Percentiles rank a stretch among this genome's conserved stretches.
phyloP scores from a whole-genome alignment of 805 yeast genomes.

The Zygosaccharomyces bailii region DNA sequence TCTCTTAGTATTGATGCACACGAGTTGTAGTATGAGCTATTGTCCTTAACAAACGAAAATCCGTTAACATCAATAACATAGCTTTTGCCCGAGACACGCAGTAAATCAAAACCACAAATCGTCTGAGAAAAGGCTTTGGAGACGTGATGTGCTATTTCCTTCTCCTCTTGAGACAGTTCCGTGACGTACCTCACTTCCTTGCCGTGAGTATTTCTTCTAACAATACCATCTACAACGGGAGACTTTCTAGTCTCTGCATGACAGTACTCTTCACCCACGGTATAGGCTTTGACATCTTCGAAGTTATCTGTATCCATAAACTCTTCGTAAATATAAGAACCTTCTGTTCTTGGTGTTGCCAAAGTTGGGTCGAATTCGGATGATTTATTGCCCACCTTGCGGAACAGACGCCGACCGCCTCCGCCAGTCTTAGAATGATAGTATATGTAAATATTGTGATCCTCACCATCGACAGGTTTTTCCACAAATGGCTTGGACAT shows the following conservation, averaged over 20 bases:
- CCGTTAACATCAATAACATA: conserved; percentile 98
- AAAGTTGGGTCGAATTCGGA: conserved; percentile 90
- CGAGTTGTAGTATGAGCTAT: conserved; percentile 75
- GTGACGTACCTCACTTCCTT: conserved; percentile 93
- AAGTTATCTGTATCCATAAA: conserved; percentile 98
- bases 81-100: conserved; percentile 83
- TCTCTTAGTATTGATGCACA: conserved; percentile 75
- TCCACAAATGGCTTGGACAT: conserved; percentile 92
- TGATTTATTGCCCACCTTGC: conserved; percentile 95
- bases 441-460: conserved; percentile 92
- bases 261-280: conserved; percentile 86
- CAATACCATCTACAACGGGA: conserved; percentile 99
- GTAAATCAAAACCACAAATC: conserved; percentile 93
- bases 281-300: conserved; percentile 97
- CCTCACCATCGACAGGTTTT: conserved; percentile 98
- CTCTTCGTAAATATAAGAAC: conserved; percentile 87
- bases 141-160: conserved; percentile 73
- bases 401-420: conserved; percentile 90
- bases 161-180: conserved; percentile 69
- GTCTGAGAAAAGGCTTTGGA: conserved; percentile 80
- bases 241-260: conserved; percentile 98
- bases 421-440: conserved; percentile 89
- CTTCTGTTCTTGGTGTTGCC: conserved; percentile 73
- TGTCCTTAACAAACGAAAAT: conserved; percentile 95
- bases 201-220: conserved; percentile 94